Conservation (phyloP, 345 rosid species). For the Corymbia maculata region DNA sequence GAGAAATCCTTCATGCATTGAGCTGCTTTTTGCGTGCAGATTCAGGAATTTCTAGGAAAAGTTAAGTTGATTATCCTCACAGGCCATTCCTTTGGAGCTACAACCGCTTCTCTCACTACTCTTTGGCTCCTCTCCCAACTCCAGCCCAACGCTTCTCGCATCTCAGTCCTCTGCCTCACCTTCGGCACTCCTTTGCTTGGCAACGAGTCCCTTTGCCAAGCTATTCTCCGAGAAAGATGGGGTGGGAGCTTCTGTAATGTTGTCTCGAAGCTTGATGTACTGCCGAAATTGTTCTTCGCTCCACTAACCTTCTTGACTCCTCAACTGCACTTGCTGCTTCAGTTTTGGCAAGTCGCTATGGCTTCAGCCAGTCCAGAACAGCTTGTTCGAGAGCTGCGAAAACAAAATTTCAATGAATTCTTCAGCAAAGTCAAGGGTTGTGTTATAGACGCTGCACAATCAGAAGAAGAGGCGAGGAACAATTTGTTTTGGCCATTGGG, state of each 20-base stretch:
- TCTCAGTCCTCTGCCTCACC: conserved; percentile 57
- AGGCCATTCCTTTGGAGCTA: conserved; percentile 76
- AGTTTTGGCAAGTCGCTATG: neutral
- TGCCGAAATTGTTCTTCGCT: conserved; percentile 46
- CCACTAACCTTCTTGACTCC: conserved; percentile 16
- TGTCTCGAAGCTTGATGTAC: conserved; percentile 40
- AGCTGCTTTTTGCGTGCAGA: conserved; percentile 15
- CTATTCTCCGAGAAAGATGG: neutral
- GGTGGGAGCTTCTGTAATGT: conserved; percentile 67
- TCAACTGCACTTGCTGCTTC: conserved; percentile 10
- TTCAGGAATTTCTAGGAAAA: conserved; percentile 5
- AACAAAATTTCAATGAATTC: neutral
- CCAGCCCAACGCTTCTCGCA: conserved; percentile 5
- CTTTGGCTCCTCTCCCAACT: conserved; percentile 60
- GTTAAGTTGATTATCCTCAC: conserved; percentile 50
- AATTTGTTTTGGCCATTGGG: conserved; percentile 55
- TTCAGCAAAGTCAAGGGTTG: conserved; percentile 7
- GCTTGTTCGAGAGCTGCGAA: neutral
- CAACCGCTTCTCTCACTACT: conserved; percentile 56
- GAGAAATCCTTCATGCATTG: too few species aligned
- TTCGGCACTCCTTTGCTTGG: conserved; percentile 80
- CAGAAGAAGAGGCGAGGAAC: neutral
- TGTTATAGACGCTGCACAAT: neutral
- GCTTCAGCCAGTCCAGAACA: conserved; percentile 15
- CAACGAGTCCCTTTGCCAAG: conserved; percentile 41